Percentiles rank a stretch among this genome's conserved stretches.
Conservation (phyloP, 106 monocot species). For the Dioscorea dumetorum region DNA sequence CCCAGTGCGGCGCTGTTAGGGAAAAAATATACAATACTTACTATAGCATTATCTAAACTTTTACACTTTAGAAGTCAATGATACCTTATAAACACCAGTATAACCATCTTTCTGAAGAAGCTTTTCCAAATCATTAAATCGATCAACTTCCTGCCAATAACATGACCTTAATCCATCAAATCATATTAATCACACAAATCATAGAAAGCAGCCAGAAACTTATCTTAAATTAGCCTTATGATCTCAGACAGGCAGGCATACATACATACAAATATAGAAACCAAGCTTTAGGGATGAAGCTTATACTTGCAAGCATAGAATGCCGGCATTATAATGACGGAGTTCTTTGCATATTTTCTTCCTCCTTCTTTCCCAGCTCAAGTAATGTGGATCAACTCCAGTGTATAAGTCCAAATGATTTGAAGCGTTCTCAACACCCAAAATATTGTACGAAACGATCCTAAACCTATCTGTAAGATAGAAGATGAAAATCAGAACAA, state of each 20-base stretch:
- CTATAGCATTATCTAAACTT: background rate
- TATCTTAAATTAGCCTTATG: too few species aligned
- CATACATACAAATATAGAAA: too few species aligned
- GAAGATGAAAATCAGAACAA: background rate
- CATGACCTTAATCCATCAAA: too few species aligned
- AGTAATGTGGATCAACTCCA: constrained; percentile 20
- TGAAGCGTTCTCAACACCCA: constrained; percentile 48
- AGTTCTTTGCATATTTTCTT: constrained; percentile 40
- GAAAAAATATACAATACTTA: background rate
- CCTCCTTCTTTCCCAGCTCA: constrained; percentile 42
- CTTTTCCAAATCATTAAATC: constrained; percentile 40
- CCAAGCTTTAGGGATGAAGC: background rate
- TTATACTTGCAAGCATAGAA: constrained; percentile 47
- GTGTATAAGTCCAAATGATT: constrained; percentile 43
- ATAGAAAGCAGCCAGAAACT: too few species aligned
- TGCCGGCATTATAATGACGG: constrained; percentile 27
- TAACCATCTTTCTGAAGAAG: constrained; percentile 52
- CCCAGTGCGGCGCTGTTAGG: constrained; percentile 39
- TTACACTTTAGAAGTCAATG: background rate
- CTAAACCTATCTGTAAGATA: constrained; percentile 43
- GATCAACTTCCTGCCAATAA: constrained; percentile 53
- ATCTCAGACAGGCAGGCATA: too few species aligned
- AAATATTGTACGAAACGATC: constrained; percentile 52
- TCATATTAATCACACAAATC: too few species aligned
- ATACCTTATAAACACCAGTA: constrained; percentile 48